phyloP scores from a whole-genome alignment of 805 yeast genomes.

The Candida koratica region DNA sequence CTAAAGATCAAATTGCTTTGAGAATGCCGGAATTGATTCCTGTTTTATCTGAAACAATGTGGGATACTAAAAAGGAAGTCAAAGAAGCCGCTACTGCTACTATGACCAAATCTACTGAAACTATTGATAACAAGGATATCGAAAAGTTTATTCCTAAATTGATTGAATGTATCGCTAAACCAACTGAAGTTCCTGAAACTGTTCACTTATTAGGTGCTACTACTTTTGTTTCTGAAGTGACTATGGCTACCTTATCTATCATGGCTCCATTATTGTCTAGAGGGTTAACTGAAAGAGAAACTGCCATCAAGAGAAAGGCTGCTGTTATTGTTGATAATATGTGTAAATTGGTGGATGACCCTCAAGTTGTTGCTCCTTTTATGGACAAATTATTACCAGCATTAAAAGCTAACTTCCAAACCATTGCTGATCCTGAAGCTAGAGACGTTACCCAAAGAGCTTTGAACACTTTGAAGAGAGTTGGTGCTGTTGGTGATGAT shows the following conservation, averaged over 20 bases:
- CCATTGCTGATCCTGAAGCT: slow-evolving; percentile 99
- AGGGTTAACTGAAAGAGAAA: slow-evolving; percentile 99
- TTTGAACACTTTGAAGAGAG: slow-evolving; percentile 95
- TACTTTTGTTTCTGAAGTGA: slow-evolving; percentile 98
- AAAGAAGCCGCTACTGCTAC: slow-evolving; percentile 94
- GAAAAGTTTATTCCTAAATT: slow-evolving; percentile 98
- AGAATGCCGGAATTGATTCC: slow-evolving; percentile 99
- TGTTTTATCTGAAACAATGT: slow-evolving; percentile 97
- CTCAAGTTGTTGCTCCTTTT: slow-evolving; percentile 99
- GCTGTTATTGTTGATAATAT: slow-evolving; percentile 99
- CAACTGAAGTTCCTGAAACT: slow-evolving; percentile 97
- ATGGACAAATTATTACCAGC: slow-evolving; percentile 93
- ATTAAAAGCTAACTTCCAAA: slow-evolving; percentile 86
- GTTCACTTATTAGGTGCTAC: slow-evolving; percentile 99
- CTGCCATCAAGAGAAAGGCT: slow-evolving; percentile 98
- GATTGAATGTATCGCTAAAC: slow-evolving; percentile 94
- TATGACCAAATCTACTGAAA: slow-evolving; percentile 93
- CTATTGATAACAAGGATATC: slow-evolving; percentile 99
- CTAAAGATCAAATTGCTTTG: slow-evolving; percentile 92
- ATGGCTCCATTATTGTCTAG: slow-evolving; percentile 98
- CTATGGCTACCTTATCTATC: slow-evolving; percentile 98
- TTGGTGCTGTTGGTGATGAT: slow-evolving; percentile 90
- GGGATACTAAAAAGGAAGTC: slow-evolving; percentile 99
- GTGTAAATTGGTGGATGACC: slow-evolving; percentile 99
- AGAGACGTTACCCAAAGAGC: slow-evolving; percentile 98